Conservation (phyloP, 2,329 filamentous ascomycete species). For the Pezicula rhizophila region DNA sequence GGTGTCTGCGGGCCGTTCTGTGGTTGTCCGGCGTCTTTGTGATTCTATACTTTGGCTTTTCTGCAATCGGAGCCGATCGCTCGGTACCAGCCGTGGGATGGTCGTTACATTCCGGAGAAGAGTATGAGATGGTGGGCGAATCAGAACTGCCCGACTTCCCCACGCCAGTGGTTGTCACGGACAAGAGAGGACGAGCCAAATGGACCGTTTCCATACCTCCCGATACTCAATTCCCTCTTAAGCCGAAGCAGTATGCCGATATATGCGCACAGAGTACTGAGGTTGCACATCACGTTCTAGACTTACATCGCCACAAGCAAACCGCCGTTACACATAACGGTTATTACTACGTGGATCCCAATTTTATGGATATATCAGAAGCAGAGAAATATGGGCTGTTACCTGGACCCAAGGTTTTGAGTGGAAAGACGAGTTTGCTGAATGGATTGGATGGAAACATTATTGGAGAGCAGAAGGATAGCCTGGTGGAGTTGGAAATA, state of each 20-base stretch:
- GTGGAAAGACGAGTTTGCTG: slow-evolving; percentile 20
- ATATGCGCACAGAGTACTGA: slow-evolving; percentile 64
- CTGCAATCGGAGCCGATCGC: slow-evolving; percentile 27
- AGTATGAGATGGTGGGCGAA: slow-evolving; percentile 63
- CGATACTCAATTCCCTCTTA: slow-evolving; percentile 59
- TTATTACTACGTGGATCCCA: slow-evolving; percentile 58
- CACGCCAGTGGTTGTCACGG: slow-evolving; percentile 64
- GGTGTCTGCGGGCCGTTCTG: slow-evolving; percentile 31
- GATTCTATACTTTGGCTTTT: slow-evolving; percentile 43
- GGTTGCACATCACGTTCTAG: slow-evolving; percentile 52
- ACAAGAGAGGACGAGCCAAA: slow-evolving; percentile 55
- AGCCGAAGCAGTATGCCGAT: slow-evolving; percentile 58
- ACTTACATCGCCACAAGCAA: slow-evolving; percentile 38
- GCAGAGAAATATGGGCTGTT: slow-evolving; percentile 62
- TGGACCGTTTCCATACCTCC: slow-evolving; percentile 81
- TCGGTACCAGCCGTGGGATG: slow-evolving; percentile 32
- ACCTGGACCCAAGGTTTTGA: slow-evolving; percentile 29
- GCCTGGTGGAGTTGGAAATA: slow-evolving; percentile 42
- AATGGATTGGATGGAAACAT: slow-evolving; percentile 29
- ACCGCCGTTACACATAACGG: slow-evolving; percentile 38
- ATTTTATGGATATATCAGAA: slow-evolving; percentile 70
- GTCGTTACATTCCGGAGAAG: slow-evolving; percentile 34
- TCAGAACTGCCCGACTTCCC: slow-evolving; percentile 64
- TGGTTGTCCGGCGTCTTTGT: slow-evolving; percentile 46
- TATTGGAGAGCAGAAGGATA: slow-evolving; percentile 41